phyloP scores from a whole-genome alignment of 2,329 filamentous ascomycete genomes.

The Akanthomyces lecanii region DNA sequence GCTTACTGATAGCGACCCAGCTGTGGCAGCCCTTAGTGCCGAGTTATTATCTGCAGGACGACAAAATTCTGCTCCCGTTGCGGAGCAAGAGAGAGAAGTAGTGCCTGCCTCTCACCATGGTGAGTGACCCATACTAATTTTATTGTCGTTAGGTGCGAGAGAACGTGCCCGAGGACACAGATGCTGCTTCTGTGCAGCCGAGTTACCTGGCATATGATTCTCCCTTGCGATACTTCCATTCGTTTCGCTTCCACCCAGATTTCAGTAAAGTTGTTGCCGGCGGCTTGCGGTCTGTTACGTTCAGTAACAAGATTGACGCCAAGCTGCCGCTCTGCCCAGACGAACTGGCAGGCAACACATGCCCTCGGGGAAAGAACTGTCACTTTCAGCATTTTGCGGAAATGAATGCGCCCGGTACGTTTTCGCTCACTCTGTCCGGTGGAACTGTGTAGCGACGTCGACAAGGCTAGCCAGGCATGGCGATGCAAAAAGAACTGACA shows the following conservation, averaged over 20 bases:
- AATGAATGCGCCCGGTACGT: conserved; percentile 37
- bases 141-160: neutral
- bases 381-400: conserved; percentile 69
- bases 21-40: conserved; percentile 11
- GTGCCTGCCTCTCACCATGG: conserved; percentile 3
- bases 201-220: conserved; percentile 67
- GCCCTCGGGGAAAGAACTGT: conserved; percentile 67
- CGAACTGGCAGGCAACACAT: conserved; percentile 66
- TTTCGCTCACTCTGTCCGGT: conserved; percentile 25
- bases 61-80: conserved; percentile 20
- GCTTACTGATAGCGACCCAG: conserved; percentile 7
- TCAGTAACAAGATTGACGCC: conserved; percentile 84
- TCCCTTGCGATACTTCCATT: conserved; percentile 75
- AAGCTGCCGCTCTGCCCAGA: conserved; percentile 70
- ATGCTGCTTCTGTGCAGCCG: neutral
- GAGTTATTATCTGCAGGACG: conserved; percentile 30
- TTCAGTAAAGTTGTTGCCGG: conserved; percentile 66
- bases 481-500: conserved; percentile 47
- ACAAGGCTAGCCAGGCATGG: conserved; percentile 15
- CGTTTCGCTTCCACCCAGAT: conserved; percentile 83
- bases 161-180: neutral
- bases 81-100: conserved; percentile 40
- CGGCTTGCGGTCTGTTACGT: conserved; percentile 85
- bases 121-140: conserved; percentile 6
- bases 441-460: neutral